Percentiles rank a stretch among this genome's conserved stretches.
phyloP scores from a whole-genome alignment of 345 rosid genomes.

The Brassica rapa region DNA sequence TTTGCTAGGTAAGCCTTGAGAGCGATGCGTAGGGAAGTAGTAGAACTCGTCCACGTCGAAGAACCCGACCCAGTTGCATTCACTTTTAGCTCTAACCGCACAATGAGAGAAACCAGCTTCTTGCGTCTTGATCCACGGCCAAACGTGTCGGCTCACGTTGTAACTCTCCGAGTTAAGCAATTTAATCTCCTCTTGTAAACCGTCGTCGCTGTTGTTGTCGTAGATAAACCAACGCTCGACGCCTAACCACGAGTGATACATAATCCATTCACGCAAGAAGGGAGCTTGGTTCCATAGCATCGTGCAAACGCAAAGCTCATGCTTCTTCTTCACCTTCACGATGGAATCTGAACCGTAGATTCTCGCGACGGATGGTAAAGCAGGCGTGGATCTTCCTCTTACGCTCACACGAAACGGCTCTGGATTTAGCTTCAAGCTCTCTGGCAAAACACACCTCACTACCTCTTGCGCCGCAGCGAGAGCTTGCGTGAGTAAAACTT shows the following conservation, averaged over 20 bases:
- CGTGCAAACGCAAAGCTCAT: constrained; percentile 84
- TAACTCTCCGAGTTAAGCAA: constrained; percentile 57
- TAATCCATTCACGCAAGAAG: constrained; percentile 74
- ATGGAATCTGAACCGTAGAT: constrained; percentile 60
- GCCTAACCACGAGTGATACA: constrained; percentile 93
- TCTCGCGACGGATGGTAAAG: constrained; percentile 47
- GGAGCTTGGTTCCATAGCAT: constrained; percentile 97
- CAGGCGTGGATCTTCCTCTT: constrained; percentile 25
- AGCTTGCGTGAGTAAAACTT: constrained; percentile 56
- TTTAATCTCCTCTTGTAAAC: constrained; percentile 52
- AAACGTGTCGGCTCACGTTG: constrained; percentile 72
- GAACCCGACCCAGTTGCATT: constrained; percentile 92
- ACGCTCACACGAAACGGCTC: constrained; percentile 49
- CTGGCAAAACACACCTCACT: constrained; percentile 76
- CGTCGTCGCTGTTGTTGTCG: constrained; percentile 91
- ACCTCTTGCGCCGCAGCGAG: constrained; percentile 88
- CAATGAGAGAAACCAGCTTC: constrained; percentile 98
- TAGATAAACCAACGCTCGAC: constrained; percentile 92
- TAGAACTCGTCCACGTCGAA: constrained; percentile 95
- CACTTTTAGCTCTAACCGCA: constrained; percentile 69
- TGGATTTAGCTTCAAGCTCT: constrained; percentile 50
- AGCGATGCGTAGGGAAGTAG: constrained; percentile 58
- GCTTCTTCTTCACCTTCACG: constrained; percentile 36
- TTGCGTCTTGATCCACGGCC: constrained; percentile 99
- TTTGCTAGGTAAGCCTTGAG: constrained; percentile 47